phyloP scores from a whole-genome alignment of 2,329 filamentous ascomycete genomes.

The Colletotrichum truncatum region DNA sequence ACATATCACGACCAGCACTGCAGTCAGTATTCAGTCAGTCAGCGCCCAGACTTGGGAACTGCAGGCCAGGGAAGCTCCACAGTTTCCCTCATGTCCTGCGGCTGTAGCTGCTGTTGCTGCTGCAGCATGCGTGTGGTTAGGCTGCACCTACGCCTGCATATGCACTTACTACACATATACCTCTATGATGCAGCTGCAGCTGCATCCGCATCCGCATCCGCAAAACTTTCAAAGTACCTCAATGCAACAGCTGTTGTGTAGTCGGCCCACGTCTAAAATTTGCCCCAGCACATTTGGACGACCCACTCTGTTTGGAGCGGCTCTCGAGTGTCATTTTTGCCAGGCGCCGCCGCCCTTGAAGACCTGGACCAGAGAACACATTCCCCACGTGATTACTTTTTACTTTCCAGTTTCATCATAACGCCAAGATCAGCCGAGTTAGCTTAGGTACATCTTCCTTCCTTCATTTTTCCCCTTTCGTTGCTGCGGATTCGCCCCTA shows the following conservation, averaged over 20 bases:
- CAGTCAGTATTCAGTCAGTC: not conserved
- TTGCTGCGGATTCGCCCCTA: not conserved
- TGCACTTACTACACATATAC: not conserved
- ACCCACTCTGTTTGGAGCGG: too few relatives aligned
- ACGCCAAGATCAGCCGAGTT: not conserved
- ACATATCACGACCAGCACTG: not conserved
- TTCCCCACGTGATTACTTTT: not conserved
- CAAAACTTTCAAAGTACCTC: not conserved
- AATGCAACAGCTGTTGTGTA: not conserved
- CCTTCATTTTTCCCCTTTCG: not conserved
- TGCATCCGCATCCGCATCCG: not conserved
- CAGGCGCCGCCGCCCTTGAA: too few relatives aligned
- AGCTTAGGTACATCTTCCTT: not conserved
- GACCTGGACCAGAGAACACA: too few relatives aligned
- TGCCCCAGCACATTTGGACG: too few relatives aligned
- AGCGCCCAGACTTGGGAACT: not conserved
- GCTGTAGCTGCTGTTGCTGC: constrained; percentile 9
- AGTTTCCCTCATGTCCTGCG: constrained; percentile 9
- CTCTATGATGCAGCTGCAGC: not conserved
- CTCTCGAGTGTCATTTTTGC: too few relatives aligned
- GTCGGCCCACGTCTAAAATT: too few relatives aligned
- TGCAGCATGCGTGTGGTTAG: not conserved
- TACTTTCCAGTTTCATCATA: not conserved
- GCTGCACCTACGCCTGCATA: constrained; percentile 9
- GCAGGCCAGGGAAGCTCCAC: not conserved